Evolutionary conservation across 1,284 basidiomycete genomes (phyloP), one percentile per base, ranked within the genome.

Genomic region (Cutaneotrichosporon sp.): DNA sequence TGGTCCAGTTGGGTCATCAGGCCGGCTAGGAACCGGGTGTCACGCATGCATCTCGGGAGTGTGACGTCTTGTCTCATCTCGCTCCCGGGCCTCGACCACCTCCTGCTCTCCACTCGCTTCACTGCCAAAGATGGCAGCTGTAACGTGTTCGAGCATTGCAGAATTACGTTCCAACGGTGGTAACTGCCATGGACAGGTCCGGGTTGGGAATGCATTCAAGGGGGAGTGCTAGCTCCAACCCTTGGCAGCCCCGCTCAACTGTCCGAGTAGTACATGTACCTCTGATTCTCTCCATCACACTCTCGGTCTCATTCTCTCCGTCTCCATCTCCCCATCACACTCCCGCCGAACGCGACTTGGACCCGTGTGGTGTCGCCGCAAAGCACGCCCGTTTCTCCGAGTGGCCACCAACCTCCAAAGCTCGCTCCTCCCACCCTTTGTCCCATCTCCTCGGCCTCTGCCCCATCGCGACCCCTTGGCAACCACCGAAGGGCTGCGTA

Each of bases 91-190:
- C 22, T 46, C 22, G 20, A 11, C 10, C 10, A 24, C 24, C 4
- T 24, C 14, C 45, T 16, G 29, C 22, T 46, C 45, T 46, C 45
- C 24, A 29, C 25, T 27, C 47, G 27, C 47, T 50, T 18, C 47
- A 18, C 25, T 50, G 18, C 27, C 47, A 29, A 31, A 50, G 27
- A 18, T 8, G 25, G 47, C 47, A 50, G 31, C 25, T 31, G 47
- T 31, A 18, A 31, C 45, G 11, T 10, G 45, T 46, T 24, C 13
- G 45, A 24, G 45, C 11, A n/a, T 46, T 46, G 25, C 22, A 25
- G 22, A 46, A 50, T 31, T 50, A n/a, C 25, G 25, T 27, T 31
- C 47, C 47, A 31, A 50, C 31, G 47, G 47, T 50, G 47, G 47
- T 50, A 29, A 50, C 47, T 50, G 47, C 27, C 16, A 31, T n/a